These are phyloP conservation scores for Geotrichum klebahnii DNA, from an alignment of 1,139 yeast genomes.

Conservation along the genomic window DNA sequence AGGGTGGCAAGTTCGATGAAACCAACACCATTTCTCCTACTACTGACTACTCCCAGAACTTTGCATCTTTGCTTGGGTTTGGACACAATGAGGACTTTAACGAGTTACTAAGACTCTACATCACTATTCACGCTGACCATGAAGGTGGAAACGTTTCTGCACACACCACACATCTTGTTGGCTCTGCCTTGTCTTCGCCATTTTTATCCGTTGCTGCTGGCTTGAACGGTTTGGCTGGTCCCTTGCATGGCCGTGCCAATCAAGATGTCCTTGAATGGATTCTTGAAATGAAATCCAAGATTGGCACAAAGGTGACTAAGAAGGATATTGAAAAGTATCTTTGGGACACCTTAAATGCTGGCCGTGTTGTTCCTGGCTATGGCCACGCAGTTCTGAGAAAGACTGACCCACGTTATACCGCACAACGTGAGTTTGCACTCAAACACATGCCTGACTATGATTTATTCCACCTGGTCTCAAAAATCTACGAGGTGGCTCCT, in stretches of 20 bases:
- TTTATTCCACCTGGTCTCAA: slow-evolving; percentile 79
- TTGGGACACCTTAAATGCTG: slow-evolving; percentile 86
- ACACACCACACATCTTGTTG: slow-evolving; percentile 94
- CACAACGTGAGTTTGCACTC: slow-evolving; percentile 96
- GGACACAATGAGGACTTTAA: slow-evolving; percentile 76
- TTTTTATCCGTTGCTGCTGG: slow-evolving; percentile 91
- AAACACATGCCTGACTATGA: slow-evolving; percentile 37
- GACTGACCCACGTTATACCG: slow-evolving; percentile 96
- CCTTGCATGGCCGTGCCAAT: slow-evolving; percentile 96
- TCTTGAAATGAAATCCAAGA: slow-evolving; percentile 70
- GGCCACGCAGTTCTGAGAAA: slow-evolving; percentile 96
- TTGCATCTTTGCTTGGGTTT: slow-evolving; percentile 78
- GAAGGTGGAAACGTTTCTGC: slow-evolving; percentile 99
- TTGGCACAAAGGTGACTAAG: slow-evolving; percentile 67
- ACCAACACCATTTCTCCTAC: slow-evolving; percentile 61
- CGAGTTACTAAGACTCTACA: slow-evolving; percentile 87
- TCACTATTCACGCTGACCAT: slow-evolving; percentile 94
- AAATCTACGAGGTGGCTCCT: slow-evolving; percentile 93
- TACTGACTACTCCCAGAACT: slow-evolving; percentile 89
- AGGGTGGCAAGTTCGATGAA: slow-evolving; percentile 61
- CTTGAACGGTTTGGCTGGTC: slow-evolving; percentile 95
- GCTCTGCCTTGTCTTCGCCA: slow-evolving; percentile 92
- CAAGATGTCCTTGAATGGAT: slow-evolving; percentile 96
- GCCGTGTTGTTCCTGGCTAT: slow-evolving; percentile 96
- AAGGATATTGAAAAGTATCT: slow-evolving; percentile 78